These are phyloP conservation scores for Polyporus arcularius DNA, from an alignment of 768 basidiomycete genomes.

Conservation along the genomic window DNA sequence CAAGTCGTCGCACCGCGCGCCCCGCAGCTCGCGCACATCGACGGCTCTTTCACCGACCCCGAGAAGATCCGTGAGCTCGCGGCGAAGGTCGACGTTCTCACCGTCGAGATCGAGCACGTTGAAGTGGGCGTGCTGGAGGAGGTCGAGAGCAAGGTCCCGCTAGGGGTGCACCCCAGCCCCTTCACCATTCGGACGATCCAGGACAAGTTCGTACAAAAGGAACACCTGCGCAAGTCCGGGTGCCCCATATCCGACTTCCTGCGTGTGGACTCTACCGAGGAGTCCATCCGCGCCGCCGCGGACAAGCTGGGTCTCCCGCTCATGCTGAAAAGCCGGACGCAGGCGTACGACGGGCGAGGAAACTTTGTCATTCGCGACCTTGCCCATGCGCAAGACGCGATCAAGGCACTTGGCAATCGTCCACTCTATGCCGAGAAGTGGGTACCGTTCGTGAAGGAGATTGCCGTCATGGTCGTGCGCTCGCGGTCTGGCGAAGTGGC, in stretches of 20 bases:
- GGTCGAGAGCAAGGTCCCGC: slow-evolving; percentile 42
- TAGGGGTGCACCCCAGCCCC: slow-evolving; percentile 69
- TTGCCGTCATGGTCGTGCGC: slow-evolving; percentile 97
- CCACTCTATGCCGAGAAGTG: slow-evolving; percentile 94
- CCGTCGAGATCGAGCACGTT: slow-evolving; percentile 97
- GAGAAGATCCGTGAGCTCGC: slow-evolving; percentile 81
- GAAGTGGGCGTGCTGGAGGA: slow-evolving; percentile 73
- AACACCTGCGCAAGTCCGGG: slow-evolving; percentile 50
- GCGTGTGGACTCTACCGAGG: slow-evolving; percentile 53
- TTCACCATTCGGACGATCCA: slow-evolving; percentile 85
- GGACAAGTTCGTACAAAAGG: slow-evolving; percentile 68
- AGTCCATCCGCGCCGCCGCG: slow-evolving; percentile 55
- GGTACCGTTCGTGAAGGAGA: slow-evolving; percentile 86
- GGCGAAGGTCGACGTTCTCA: slow-evolving; percentile 78
- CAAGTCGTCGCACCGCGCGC: slow-evolving; percentile 67
- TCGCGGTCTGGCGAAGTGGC: slow-evolving; percentile 68
- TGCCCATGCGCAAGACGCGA: slow-evolving; percentile 49
- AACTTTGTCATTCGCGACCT: slow-evolving; percentile 75
- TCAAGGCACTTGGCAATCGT: slow-evolving; percentile 63
- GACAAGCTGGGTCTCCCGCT: slow-evolving; percentile 75
- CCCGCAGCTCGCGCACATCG: slow-evolving; percentile 61
- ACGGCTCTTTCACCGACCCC: slow-evolving; percentile 87
- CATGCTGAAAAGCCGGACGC: slow-evolving; percentile 94
- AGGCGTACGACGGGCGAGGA: slow-evolving; percentile 95
- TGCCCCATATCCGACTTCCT: slow-evolving; percentile 63